phyloP scores from a whole-genome alignment of 106 monocot genomes.

The Allium cepa region DNA sequence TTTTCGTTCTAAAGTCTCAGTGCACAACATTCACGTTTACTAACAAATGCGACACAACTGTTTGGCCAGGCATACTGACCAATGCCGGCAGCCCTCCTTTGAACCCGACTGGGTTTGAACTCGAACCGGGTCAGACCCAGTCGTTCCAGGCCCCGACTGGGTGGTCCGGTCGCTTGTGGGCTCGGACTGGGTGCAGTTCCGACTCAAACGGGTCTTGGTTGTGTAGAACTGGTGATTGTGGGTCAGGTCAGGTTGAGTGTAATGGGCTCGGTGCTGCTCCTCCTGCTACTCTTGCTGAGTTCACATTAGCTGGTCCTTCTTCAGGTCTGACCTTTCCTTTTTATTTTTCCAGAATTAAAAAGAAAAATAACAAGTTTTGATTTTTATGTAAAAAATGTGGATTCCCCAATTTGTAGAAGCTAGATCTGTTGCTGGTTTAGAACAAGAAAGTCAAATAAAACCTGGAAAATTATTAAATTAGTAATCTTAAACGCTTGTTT shows the following conservation, averaged over 20 bases:
- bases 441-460: no score
- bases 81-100: neutral
- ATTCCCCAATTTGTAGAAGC: no score
- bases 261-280: neutral
- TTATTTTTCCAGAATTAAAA: no score
- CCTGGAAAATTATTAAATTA: no score
- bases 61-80: neutral
- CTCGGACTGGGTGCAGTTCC: constrained; percentile 1
- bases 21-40: neutral
- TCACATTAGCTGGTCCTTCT: neutral
- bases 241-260: neutral
- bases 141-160: neutral
- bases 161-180: constrained; percentile 6
- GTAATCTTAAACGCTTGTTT: no score
- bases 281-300: constrained; percentile 2
- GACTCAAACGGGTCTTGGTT: neutral
- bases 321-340: no score
- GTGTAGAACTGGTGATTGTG: constrained; percentile 1
- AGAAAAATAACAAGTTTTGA: no score
- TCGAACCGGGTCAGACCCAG: neutral
- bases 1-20: neutral
- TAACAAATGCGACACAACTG: neutral
- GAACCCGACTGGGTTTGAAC: neutral
- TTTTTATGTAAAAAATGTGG: no score
- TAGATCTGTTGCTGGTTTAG: no score